A percentile compares a stretch with the other conserved stretches of the same genome.
These are phyloP conservation scores for Phytophthora megakarya DNA, from an alignment of 352 stramenopile genomes.

Conservation along the genomic window DNA sequence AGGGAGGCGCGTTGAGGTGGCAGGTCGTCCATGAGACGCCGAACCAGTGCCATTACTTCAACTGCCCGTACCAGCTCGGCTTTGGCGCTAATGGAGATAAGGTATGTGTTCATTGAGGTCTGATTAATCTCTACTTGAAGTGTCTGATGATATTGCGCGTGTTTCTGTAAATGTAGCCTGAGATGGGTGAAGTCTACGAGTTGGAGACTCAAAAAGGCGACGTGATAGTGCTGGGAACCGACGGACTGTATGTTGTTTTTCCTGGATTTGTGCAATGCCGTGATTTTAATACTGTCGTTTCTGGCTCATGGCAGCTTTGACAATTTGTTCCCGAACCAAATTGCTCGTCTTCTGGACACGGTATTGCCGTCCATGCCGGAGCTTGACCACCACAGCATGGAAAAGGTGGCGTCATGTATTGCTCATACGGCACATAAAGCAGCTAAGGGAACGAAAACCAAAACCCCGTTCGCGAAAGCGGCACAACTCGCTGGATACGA, in stretches of 20 bases:
- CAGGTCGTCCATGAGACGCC: conserved; percentile 88
- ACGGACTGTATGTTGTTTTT: conserved; percentile 83
- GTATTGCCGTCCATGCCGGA: conserved; percentile 60
- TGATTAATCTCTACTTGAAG: background rate
- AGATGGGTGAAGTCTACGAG: conserved; percentile 90
- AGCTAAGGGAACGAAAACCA: conserved; percentile 69
- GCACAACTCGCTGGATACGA: conserved; percentile 79
- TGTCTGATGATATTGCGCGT: too few species aligned
- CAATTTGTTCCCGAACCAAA: conserved; percentile 92
- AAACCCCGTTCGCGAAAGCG: conserved; percentile 78
- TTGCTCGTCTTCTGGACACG: conserved; percentile 72
- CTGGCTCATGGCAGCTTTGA: conserved; percentile 80
- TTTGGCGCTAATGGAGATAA: conserved; percentile 86
- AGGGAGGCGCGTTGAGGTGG: conserved; percentile 46
- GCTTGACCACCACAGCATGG: conserved; percentile 64
- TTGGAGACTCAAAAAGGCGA: conserved; percentile 88
- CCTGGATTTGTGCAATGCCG: background rate
- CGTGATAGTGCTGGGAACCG: conserved; percentile 92
- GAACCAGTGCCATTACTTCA: conserved; percentile 96
- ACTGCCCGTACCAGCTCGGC: conserved; percentile 96
- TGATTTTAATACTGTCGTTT: background rate
- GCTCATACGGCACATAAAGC: conserved; percentile 82
- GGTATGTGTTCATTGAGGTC: too few species aligned
- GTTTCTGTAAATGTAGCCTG: conserved; percentile 55
- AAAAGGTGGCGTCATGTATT: conserved; percentile 80